Evolutionary conservation across 169 alveolate species (phyloP).

Genomic region (Eimeria zaria): DNA sequence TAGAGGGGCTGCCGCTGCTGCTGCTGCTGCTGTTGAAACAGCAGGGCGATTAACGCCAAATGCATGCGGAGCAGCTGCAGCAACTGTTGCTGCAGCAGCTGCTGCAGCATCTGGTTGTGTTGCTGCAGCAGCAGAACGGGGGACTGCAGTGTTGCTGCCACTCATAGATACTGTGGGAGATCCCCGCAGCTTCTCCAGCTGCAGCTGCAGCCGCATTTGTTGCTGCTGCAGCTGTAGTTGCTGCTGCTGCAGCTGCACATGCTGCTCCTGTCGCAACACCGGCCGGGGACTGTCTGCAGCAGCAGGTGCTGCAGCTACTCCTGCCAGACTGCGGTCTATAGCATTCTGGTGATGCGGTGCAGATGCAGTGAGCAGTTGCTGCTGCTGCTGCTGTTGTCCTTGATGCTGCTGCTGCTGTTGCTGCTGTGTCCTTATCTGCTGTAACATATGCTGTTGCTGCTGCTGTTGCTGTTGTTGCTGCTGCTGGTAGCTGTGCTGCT

Average conservation of each 20-base stretch:
- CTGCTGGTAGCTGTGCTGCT: background rate
- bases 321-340: background rate
- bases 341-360: background rate
- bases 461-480: slow-evolving; percentile 16
- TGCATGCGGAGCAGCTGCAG: background rate
- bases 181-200: slow-evolving; percentile 37
- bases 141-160: background rate
- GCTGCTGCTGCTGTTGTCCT: no score
- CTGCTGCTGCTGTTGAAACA: background rate
- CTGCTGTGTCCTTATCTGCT: slow-evolving; percentile 45
- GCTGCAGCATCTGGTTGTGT: slow-evolving; percentile 16
- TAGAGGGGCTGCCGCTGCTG: background rate
- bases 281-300: background rate
- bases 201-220: slow-evolving; percentile 35
- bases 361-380: no score
- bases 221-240: slow-evolving; percentile 55
- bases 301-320: slow-evolving; percentile 4
- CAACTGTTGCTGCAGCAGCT: background rate
- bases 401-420: slow-evolving; percentile 36
- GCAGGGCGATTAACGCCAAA: background rate
- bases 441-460: background rate
- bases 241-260: slow-evolving; percentile 34
- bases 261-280: slow-evolving; percentile 31
- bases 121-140: slow-evolving; percentile 1
- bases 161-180: background rate